Conservation (phyloP, 1,284 basidiomycete genomes). For the Termitomyces sp. region DNA sequence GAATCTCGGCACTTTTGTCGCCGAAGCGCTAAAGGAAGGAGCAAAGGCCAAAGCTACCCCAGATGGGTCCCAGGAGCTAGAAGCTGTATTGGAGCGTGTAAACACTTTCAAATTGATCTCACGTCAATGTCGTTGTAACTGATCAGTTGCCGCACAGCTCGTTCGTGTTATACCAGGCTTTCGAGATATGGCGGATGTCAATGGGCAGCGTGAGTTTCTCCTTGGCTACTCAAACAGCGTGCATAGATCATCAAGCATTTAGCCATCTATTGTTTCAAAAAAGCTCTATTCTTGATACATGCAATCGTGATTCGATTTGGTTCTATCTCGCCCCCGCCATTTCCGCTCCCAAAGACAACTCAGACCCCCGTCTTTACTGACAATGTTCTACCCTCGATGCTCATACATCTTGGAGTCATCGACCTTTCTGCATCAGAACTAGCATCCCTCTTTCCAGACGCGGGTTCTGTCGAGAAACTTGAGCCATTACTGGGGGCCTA, state of each 20-base stretch:
- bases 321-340: conserved; percentile 39
- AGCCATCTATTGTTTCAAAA: conserved; percentile 87
- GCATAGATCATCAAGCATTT: conserved; percentile 3
- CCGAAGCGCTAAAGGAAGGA: conserved; percentile 57
- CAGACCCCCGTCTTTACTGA: conserved; percentile 77
- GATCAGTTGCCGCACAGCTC: conserved; percentile 39
- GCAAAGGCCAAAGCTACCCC: conserved; percentile 33
- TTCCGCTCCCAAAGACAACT: conserved; percentile 58
- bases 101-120: conserved; percentile 8
- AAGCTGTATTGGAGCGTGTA: conserved; percentile 64
- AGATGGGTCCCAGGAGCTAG: conserved; percentile 37
- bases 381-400: conserved; percentile 82
- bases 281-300: conserved; percentile 79
- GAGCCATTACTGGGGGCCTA: conserved; percentile 31
- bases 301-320: conserved; percentile 64
- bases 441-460: conserved; percentile 39
- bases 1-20: conserved; percentile 71
- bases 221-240: not conserved
- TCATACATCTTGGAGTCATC: conserved; percentile 73
- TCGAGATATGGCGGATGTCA: conserved; percentile 62
- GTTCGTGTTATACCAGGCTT: conserved; percentile 73
- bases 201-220: conserved; percentile 51
- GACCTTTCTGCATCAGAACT: conserved; percentile 50
- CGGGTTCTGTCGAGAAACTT: conserved; percentile 33
- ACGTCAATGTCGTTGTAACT: conserved; percentile 9